Conservation (phyloP, 208 protist genomes). For the Vickermania spadyakhi region DNA sequence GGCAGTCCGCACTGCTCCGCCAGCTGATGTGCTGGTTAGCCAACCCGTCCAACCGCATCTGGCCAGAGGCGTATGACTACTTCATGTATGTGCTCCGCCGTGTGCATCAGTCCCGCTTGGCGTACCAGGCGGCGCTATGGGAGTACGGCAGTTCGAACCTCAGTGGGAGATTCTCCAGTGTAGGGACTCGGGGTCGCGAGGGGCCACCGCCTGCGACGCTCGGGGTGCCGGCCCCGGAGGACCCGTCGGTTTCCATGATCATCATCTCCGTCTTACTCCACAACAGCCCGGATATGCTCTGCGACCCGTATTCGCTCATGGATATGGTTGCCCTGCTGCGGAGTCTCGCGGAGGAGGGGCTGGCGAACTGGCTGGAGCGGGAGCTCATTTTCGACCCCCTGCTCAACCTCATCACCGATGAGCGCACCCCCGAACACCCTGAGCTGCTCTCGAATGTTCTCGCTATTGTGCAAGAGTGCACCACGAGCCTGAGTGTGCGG, state of each 20-base stretch:
- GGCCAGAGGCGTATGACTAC: conserved; percentile 11
- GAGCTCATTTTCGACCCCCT: conserved; percentile 34
- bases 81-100: conserved; percentile 16
- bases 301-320: not conserved
- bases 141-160: not conserved
- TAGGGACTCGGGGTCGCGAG: not conserved
- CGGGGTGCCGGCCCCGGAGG: not conserved
- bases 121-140: not conserved
- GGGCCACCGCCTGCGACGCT: not conserved
- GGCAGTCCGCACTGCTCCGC: conserved; percentile 17
- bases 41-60: conserved; percentile 22
- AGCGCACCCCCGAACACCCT: not conserved
- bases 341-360: conserved; percentile 8
- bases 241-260: conserved; percentile 2
- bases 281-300: conserved; percentile 2
- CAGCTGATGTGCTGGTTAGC: conserved; percentile 31
- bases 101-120: conserved; percentile 6
- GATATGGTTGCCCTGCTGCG: conserved; percentile 5
- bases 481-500: not conserved
- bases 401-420: conserved; percentile 18
- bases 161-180: not conserved
- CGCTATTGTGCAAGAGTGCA: conserved; percentile 2
- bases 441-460: not conserved
- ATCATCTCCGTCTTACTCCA: conserved; percentile 4
- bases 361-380: conserved; percentile 26